Base-by-base conservation (phyloP, 805 yeast genomes). In the Lipomyces starkeyi region DNA sequence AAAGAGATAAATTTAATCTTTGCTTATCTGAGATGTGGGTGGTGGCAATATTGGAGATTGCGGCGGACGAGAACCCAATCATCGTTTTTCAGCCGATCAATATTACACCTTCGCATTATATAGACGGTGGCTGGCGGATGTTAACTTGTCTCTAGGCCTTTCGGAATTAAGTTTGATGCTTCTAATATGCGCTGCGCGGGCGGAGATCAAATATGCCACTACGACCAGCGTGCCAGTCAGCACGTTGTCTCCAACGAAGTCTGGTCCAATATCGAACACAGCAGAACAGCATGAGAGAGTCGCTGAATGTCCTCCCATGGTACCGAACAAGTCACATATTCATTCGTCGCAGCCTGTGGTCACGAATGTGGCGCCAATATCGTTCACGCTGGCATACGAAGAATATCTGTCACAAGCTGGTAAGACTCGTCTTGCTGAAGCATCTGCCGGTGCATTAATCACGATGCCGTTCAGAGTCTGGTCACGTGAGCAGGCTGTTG, bases 141-240 rank as follows among this genome's bases (percentile, higher is more conserved):
- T n/a, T 17, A 43, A 43, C 22, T 43, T 43, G 9, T 43, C 8
- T 1, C 70, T 77, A 35, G 80, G 85, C 0, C 77, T 93, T 49
- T 88, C 97, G 2, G 89, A 89, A 67, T 76, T 91, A 37, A 98
- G 94, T 74, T 76, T 89, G 59, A 84, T 90, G 20, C 75, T 94
- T 54, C 78, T 91, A 14, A 86, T 93, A 4, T 86, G 92, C 56
- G 89, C 93, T 0, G 91, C 96, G 0, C 82, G 98, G 58, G 88
- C 88, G 62, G 81, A 86, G 29, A 81, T 85, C 61, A 90, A 88
- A 73, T 58, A 59, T 61, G 56, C 62, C 17, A 58, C 62, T 82
- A 83, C 43, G 58, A 29, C 52, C 47, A 29, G 22, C 14, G 20
- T 32, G 40, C 25, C 56, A 22, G 34, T 29, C 17, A 3, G 13